Evolutionary conservation across 805 yeast species (phyloP).

Genomic region (Aciculoconidium aculeatum): DNA sequence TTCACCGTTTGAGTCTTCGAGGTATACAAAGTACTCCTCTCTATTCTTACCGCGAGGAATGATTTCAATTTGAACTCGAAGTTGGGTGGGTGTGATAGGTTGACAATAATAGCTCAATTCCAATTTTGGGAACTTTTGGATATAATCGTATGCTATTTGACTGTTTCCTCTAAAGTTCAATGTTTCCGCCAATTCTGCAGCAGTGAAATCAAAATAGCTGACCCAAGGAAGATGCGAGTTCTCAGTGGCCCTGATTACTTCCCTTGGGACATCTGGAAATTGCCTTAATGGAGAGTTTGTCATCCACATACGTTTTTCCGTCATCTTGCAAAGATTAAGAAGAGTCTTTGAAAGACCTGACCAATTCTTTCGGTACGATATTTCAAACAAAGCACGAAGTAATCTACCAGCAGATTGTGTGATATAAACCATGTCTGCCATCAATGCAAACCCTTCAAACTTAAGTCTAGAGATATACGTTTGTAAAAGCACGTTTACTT

Average conservation of each 20-base stretch:
- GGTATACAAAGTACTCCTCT: constrained; percentile 64
- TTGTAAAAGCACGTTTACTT: constrained; percentile 75
- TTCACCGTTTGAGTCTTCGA: constrained; percentile 84
- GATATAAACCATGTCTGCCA: constrained; percentile 89
- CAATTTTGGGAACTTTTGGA: constrained; percentile 71
- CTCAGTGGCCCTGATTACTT: constrained; percentile 69
- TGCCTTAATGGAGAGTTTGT: constrained; percentile 85
- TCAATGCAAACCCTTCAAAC: constrained; percentile 83
- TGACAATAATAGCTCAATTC: constrained; percentile 55
- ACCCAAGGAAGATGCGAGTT: constrained; percentile 79
- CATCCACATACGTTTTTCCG: constrained; percentile 78
- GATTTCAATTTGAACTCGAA: constrained; percentile 62
- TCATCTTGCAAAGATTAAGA: constrained; percentile 69
- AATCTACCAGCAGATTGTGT: constrained; percentile 91
- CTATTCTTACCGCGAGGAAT: constrained; percentile 70
- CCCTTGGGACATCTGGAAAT: constrained; percentile 63
- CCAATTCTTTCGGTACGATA: constrained; percentile 68
- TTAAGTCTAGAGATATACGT: constrained; percentile 74
- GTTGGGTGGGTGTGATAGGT: constrained; percentile 68
- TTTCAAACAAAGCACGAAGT: constrained; percentile 78
- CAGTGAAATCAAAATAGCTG: constrained; percentile 62
- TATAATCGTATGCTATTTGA: constrained; percentile 46
- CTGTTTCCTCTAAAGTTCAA: constrained; percentile 68
- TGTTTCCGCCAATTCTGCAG: constrained; percentile 80
- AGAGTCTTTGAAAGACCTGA: constrained; percentile 51